Base-by-base conservation (phyloP, 208 protist species). In the Trypanosomatidae sp. region DNA sequence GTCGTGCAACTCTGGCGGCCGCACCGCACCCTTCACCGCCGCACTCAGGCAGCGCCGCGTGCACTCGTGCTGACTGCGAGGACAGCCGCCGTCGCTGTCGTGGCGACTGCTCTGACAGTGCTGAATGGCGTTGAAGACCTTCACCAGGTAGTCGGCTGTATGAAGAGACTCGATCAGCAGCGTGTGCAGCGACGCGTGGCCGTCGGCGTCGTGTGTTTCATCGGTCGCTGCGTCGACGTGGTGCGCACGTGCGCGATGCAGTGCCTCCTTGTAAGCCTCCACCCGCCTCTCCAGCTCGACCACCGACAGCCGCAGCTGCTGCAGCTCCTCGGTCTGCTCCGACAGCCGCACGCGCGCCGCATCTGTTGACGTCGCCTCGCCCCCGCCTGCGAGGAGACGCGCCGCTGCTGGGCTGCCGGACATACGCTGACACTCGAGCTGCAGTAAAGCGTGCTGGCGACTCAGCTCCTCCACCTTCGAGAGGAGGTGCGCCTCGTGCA, bases 51-150 rank as follows among this genome's bases (percentile, higher is more conserved):
- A 94, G 36, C 74, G 85, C 25, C 25, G 47, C 22, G 28, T 72
- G 78, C 91, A 96, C 62, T 74, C 76, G 22, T 72, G 39, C 4
- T 75, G 70, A 43, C 67, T 59, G 50, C 79, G 82, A 0, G 80
- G 69, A 69, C 90, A 92, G 28, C 39, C 44, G 19, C 46, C 12
- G n/a, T 33, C 58, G 60, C 60, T 44, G 64, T 39, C 67, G 71
- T 88, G 87, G 1, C 66, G 81, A 1, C 53, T 64, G 44, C 43
- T 22, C 36, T 80, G 66, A 65, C 88, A 92, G 77, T 95, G 91
- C 44, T 90, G 66, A 2, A 88, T 25, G 0, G 91, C 89, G 73
- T 91, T 94, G 66, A 87, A 84, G 7, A 93, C 91, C 74, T 91
- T 91, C 19, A 89, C 85, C 22, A 96, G 74, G 55, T 87, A 96